Evolutionary conservation across 2,329 filamentous ascomycete species (phyloP).

Genomic region (Pyrenochaeta sp.): DNA sequence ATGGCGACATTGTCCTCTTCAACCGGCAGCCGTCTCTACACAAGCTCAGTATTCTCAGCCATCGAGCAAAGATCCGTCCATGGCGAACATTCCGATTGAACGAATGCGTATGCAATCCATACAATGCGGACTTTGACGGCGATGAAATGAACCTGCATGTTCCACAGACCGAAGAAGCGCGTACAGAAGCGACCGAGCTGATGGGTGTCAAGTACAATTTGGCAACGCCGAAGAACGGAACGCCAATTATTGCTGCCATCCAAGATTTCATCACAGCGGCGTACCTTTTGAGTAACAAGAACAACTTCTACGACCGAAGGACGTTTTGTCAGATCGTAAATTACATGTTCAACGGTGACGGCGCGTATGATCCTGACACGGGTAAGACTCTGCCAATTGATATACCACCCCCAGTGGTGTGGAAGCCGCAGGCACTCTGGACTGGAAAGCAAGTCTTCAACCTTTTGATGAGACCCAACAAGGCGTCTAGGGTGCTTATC

Average conservation of each 20-base stretch:
- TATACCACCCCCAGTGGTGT: constrained; percentile 83
- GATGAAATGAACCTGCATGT: constrained; percentile 99
- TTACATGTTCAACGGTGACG: constrained; percentile 86
- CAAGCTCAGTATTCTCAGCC: constrained; percentile 98
- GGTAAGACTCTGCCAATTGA: constrained; percentile 71
- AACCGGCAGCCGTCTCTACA: constrained; percentile 97
- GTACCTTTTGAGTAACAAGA: constrained; percentile 89
- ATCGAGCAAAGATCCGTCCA: constrained; percentile 90
- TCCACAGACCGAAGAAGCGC: constrained; percentile 95
- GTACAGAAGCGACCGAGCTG: constrained; percentile 91
- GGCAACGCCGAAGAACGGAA: constrained; percentile 94
- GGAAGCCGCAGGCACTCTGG: constrained; percentile 89
- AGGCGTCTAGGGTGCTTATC: constrained; percentile 79
- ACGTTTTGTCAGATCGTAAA: constrained; percentile 90
- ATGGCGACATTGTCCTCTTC: constrained; percentile 95
- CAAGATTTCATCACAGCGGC: constrained; percentile 99
- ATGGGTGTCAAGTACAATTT: constrained; percentile 99
- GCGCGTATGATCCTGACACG: constrained; percentile 56
- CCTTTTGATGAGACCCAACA: constrained; percentile 88
- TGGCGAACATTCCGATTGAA: constrained; percentile 97
- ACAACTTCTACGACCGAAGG: constrained; percentile 88
- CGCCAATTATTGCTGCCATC: constrained; percentile 97
- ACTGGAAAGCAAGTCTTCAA: constrained; percentile 98
- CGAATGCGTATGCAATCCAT: constrained; percentile 97
- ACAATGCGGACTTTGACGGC: constrained; percentile 98